Evolutionary conservation across 495 filamentous ascomycete species (phyloP).

Genomic region (Penicillium chermesinum): DNA sequence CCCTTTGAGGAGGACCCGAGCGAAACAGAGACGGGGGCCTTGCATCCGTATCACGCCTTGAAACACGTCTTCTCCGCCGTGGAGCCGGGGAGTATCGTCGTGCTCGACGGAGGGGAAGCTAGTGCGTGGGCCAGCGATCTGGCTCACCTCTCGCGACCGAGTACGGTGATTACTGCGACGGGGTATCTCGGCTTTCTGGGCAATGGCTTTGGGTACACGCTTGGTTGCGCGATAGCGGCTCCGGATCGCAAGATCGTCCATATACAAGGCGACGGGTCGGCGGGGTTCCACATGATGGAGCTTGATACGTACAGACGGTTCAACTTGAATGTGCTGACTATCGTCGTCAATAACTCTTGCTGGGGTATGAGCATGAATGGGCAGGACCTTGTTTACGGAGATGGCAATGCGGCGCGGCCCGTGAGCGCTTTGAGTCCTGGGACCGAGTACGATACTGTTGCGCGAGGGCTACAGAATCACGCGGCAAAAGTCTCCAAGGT

Average conservation of each 20-base stretch:
- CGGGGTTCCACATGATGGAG: constrained; percentile 28
- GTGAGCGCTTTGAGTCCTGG: constrained; percentile 19
- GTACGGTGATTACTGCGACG: constrained; percentile 17
- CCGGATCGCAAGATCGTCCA: constrained; percentile 19
- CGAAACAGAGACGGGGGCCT: constrained; percentile 9
- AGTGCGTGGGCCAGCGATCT: constrained; percentile 17
- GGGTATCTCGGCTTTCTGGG: constrained; percentile 24
- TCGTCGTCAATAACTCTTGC: constrained; percentile 25
- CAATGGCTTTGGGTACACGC: constrained; percentile 23
- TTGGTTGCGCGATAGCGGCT: constrained; percentile 22
- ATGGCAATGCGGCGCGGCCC: constrained; percentile 9
- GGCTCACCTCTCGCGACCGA: constrained; percentile 6
- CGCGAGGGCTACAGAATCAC: constrained; percentile 19
- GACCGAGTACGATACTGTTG: constrained; percentile 23
- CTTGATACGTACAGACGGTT: constrained; percentile 26
- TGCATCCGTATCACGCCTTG: constrained; percentile 27
- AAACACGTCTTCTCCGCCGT: constrained; percentile 17
- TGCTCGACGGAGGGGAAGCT: constrained; percentile 25
- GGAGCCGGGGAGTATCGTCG: constrained; percentile 21
- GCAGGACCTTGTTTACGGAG: constrained; percentile 23
- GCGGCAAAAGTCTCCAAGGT: constrained; percentile 9
- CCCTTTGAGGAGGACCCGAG: constrained; percentile 18
- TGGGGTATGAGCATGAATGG: constrained; percentile 31
- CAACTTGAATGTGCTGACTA: constrained; percentile 21
- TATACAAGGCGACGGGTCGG: constrained; percentile 25